A percentile compares a stretch with the other conserved stretches of the same genome.
Conservation (phyloP, 768 basidiomycete genomes). For the Mycena rebaudengoi region DNA sequence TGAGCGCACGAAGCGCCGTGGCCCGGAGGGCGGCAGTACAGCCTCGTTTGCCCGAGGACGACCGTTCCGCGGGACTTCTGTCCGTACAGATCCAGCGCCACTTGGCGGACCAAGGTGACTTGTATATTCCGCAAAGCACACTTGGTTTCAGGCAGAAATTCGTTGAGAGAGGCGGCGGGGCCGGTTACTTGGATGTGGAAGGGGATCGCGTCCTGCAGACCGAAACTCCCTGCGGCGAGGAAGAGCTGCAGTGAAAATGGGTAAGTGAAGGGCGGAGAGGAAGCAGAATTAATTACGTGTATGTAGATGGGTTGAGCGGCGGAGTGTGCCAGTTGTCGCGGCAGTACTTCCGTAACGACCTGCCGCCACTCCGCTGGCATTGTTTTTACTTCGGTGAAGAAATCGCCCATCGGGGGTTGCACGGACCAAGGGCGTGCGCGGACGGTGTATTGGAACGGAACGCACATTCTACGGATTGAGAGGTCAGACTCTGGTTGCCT, state of each 20-base stretch:
- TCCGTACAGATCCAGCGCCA: no score
- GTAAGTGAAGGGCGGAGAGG: neutral
- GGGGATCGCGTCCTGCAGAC: neutral
- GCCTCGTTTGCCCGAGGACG: neutral
- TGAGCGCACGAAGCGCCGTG: no score
- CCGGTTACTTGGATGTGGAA: neutral
- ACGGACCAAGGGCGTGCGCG: neutral
- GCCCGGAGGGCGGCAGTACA: neutral
- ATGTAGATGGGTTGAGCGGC: no score
- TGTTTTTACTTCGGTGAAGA: neutral
- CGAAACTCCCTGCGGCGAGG: neutral
- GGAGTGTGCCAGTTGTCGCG: no score
- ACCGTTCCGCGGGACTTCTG: no score
- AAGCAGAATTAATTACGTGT: no score
- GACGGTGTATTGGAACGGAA: neutral
- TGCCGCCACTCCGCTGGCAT: neutral
- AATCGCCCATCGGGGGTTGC: neutral
- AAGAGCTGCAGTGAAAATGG: neutral
- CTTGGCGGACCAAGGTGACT: neutral
- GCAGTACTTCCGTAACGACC: no score
- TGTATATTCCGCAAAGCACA: neutral
- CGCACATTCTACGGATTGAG: no score
- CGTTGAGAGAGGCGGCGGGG: neutral
- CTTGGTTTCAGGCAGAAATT: neutral
- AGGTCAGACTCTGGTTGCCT: no score